Conservation (phyloP, 2,329 filamentous ascomycete genomes). For the Sclerotinia borealis region DNA sequence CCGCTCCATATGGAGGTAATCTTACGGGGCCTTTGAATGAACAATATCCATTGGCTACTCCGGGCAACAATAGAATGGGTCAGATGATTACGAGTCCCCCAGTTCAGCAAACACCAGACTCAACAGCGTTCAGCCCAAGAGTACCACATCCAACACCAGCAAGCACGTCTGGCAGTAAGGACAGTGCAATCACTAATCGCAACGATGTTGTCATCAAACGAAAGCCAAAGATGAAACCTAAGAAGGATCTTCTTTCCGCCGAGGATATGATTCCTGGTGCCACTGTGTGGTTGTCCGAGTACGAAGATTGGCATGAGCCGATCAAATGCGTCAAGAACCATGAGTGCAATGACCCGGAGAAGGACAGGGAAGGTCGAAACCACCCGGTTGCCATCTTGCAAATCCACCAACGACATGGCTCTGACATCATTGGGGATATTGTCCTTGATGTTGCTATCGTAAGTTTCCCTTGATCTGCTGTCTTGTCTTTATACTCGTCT, state of each 20-base stretch:
- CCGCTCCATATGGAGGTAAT: neutral
- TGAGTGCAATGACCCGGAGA: slow-evolving; percentile 3
- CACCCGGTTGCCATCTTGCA: slow-evolving; percentile 16
- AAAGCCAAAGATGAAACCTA: neutral
- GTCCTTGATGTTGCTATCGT: slow-evolving; percentile 18
- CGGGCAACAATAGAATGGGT: neutral
- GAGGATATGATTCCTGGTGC: slow-evolving; percentile 9
- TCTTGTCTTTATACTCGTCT: neutral
- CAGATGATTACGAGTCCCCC: neutral
- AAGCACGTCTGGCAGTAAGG: neutral
- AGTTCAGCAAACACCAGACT: neutral
- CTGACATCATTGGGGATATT: slow-evolving; percentile 12
- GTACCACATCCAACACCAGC: too few relatives aligned
- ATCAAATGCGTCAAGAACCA: slow-evolving; percentile 12
- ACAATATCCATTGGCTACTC: fast-evolving
- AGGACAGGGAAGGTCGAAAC: slow-evolving; percentile 14
- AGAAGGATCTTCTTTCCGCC: neutral
- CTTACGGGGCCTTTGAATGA: fast-evolving
- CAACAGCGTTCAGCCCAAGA: fast-evolving
- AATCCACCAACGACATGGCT: slow-evolving; percentile 11
- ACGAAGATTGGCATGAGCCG: neutral
- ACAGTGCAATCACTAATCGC: neutral
- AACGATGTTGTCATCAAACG: neutral
- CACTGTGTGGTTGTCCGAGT: slow-evolving; percentile 17
- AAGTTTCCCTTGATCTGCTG: neutral